These are phyloP conservation scores for Scleromitrula shiraiana DNA, from an alignment of 2,329 filamentous ascomycete genomes.

Conservation along the genomic window DNA sequence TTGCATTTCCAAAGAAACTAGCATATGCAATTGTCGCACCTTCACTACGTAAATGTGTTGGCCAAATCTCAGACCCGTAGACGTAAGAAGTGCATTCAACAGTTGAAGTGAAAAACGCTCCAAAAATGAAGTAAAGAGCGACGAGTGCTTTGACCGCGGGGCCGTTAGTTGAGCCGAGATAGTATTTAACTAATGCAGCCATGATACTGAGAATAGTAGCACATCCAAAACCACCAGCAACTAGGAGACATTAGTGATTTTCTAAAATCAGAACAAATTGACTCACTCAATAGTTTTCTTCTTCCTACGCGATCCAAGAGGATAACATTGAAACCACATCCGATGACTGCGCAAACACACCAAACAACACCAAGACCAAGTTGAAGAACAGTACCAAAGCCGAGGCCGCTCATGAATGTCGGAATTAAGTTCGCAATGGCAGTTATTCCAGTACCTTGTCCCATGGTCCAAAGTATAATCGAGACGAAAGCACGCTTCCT, in stretches of 20 bases:
- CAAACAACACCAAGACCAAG: not conserved
- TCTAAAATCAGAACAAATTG: not conserved
- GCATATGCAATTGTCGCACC: conserved; percentile 4
- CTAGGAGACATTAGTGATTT: conserved; percentile 14
- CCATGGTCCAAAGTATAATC: conserved; percentile 2
- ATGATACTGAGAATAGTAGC: conserved; percentile 19
- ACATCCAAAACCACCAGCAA: conserved; percentile 21
- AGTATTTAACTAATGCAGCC: conserved; percentile 5
- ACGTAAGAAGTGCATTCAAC: conserved; percentile 23
- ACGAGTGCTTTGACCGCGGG: conserved; percentile 4
- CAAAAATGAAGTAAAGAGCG: conserved; percentile 6
- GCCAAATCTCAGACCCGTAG: conserved; percentile 31
- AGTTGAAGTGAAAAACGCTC: conserved; percentile 1
- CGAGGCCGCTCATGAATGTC: conserved; percentile 3
- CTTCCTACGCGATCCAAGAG: conserved; percentile 2
- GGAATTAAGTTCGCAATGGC: conserved; percentile 4
- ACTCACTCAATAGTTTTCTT: conserved; percentile 2
- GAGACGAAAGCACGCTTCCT: conserved; percentile 1
- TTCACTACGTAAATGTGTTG: conserved; percentile 28
- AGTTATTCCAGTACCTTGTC: conserved; percentile 2
- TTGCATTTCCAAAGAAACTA: conserved; percentile 3
- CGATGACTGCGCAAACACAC: not conserved
- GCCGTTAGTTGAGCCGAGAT: not conserved
- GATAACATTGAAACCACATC: not conserved
- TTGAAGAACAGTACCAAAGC: conserved; percentile 2